A percentile compares a stretch with the other conserved stretches of the same genome.
These are phyloP conservation scores for Aureobasidium mangrovei DNA, from an alignment of 2,329 filamentous ascomycete genomes.

Conservation along the genomic window DNA sequence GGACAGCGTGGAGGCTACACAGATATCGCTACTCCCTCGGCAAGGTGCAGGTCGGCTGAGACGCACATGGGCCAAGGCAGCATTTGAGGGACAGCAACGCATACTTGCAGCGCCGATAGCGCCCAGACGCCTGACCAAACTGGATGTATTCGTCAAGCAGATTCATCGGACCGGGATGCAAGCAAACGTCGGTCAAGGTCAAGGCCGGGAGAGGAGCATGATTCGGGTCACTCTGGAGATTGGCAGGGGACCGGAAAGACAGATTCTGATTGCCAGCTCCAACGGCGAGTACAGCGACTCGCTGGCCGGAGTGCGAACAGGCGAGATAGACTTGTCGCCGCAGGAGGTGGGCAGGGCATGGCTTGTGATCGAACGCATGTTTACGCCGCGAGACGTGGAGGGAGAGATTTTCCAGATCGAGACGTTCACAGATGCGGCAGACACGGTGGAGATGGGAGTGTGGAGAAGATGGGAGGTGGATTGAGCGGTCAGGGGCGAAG, in stretches of 20 bases:
- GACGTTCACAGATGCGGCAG: constrained; percentile 37
- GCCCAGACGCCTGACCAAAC: constrained; percentile 40
- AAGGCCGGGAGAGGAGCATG: constrained; percentile 32
- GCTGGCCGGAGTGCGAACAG: constrained; percentile 54
- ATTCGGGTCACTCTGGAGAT: constrained; percentile 65
- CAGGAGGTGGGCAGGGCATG: constrained; percentile 38
- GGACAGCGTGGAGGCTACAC: constrained; percentile 51
- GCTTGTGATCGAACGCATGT: constrained; percentile 74
- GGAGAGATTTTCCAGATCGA: constrained; percentile 45
- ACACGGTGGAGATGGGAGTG: constrained; percentile 36
- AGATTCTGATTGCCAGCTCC: constrained; percentile 56
- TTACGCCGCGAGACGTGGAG: constrained; percentile 41
- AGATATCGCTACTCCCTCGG: constrained; percentile 53
- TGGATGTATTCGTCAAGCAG: constrained; percentile 5
- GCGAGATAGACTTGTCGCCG: constrained; percentile 67
- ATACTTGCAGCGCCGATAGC: constrained; percentile 46
- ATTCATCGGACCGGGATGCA: constrained; percentile 17
- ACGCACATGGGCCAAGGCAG: constrained; percentile 46
- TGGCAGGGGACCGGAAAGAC: constrained; percentile 61
- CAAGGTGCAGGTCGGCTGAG: constrained; percentile 69
- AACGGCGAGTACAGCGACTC: constrained; percentile 67
- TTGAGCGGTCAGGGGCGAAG: constrained; percentile 11
- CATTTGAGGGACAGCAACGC: constrained; percentile 43
- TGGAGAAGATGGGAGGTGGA: constrained; percentile 37
- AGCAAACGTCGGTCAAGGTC: constrained; percentile 20